phyloP scores from a whole-genome alignment of 305 asterid genomes.

The Fraxinus baroniana region DNA sequence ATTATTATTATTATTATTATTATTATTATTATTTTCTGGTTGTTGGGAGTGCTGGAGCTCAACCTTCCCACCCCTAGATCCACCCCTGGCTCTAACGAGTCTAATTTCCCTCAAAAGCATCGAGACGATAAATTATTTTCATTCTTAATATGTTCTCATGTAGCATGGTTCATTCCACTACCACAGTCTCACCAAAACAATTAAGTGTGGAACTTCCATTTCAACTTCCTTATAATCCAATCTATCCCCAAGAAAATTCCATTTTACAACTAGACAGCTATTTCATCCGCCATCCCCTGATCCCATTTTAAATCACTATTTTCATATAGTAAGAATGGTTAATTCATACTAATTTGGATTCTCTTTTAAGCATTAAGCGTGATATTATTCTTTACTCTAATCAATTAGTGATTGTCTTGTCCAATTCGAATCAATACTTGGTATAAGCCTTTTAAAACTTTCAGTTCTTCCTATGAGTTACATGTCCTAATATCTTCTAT shows the following conservation, averaged over 20 bases:
- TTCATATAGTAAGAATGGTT: neutral
- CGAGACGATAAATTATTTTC: neutral
- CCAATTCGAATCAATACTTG: constrained; percentile 11
- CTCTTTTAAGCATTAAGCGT: neutral
- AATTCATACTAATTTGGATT: neutral
- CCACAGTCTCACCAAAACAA: neutral
- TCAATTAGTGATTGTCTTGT: neutral
- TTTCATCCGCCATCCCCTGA: neutral
- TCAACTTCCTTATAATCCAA: neutral
- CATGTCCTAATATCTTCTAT: neutral
- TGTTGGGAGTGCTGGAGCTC: neutral
- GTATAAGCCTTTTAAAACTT: neutral
- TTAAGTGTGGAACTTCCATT: neutral
- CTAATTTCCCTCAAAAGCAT: neutral
- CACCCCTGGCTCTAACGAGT: neutral
- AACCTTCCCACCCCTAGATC: neutral
- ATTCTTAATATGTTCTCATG: neutral
- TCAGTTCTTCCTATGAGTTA: neutral
- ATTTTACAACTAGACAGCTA: neutral
- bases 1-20: neutral
- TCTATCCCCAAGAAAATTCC: constrained; percentile 10
- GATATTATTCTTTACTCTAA: neutral
- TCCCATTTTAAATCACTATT: neutral
- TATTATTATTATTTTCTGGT: neutral
- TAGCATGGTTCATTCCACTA: neutral